Conservation (phyloP, 2,329 filamentous ascomycete genomes). For the Massarina eburnea region DNA sequence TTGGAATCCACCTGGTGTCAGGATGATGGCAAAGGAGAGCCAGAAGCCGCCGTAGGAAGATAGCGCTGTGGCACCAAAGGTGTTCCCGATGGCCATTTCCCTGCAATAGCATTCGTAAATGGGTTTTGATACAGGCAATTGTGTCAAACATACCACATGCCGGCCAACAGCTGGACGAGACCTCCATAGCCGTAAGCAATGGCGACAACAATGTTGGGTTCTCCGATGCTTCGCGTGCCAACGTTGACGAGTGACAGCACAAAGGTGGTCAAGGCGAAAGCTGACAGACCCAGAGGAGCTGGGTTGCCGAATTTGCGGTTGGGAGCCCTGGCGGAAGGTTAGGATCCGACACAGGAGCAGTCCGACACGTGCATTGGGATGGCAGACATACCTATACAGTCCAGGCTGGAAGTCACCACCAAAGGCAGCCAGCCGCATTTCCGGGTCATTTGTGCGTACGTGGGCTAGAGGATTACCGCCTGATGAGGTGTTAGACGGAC, state of each 20-base stretch:
- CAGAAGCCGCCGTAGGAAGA: conserved; percentile 65
- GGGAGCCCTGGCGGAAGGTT: conserved; percentile 21
- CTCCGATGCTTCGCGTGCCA: conserved; percentile 44
- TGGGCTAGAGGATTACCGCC: conserved; percentile 56
- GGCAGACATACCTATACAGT: conserved; percentile 50
- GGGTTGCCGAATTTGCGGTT: conserved; percentile 59
- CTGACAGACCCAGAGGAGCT: conserved; percentile 61
- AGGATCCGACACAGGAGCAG: background rate
- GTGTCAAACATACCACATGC: conserved; percentile 56
- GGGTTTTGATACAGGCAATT: background rate
- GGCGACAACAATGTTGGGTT: conserved; percentile 52
- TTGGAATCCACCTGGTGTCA: conserved; percentile 54
- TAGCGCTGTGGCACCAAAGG: conserved; percentile 63
- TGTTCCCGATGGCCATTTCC: conserved; percentile 62
- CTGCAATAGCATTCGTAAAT: conserved; percentile 23
- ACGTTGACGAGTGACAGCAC: conserved; percentile 57
- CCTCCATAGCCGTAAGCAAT: conserved; percentile 54
- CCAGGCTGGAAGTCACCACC: conserved; percentile 57
- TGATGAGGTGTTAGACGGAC: conserved; percentile 7
- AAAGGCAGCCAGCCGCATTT: conserved; percentile 49
- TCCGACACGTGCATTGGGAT: conserved; percentile 2
- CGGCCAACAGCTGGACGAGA: conserved; percentile 54
- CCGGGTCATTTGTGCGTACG: conserved; percentile 52
- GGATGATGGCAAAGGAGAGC: conserved; percentile 62
- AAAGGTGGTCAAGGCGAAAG: conserved; percentile 68